phyloP scores from a whole-genome alignment of 2,329 filamentous ascomycete genomes.

The Colletotrichum musae region DNA sequence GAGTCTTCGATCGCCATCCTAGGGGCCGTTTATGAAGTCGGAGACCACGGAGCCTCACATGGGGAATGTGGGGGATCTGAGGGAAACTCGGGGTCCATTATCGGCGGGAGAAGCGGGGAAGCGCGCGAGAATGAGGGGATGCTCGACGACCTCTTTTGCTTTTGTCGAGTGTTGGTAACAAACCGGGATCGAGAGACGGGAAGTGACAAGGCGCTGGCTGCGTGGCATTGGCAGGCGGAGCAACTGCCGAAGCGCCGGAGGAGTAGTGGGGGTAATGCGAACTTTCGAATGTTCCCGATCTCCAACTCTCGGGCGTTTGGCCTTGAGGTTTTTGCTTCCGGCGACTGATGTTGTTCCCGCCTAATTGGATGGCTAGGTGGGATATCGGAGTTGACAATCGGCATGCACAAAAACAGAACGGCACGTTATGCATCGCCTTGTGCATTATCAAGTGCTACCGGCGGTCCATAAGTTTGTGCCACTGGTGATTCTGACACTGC shows the following conservation, averaged over 20 bases:
- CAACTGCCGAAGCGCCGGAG: constrained; percentile 30
- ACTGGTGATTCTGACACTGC: constrained; percentile 12
- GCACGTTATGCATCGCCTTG: neutral
- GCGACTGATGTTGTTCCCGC: neutral
- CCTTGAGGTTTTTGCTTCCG: neutral
- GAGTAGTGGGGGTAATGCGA: constrained; percentile 32
- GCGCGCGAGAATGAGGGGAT: constrained; percentile 31
- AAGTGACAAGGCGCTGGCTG: constrained; percentile 14
- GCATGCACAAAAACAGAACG: constrained; percentile 6
- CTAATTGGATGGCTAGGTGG: no score
- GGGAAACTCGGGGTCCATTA: constrained; percentile 32
- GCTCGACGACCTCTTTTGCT: constrained; percentile 22
- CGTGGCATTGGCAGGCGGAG: constrained; percentile 15
- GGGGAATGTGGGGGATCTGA: constrained; percentile 34
- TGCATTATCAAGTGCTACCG: neutral
- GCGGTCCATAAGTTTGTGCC: neutral
- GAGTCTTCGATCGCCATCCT: neutral
- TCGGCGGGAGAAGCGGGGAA: constrained; percentile 40
- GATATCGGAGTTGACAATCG: neutral
- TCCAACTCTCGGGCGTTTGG: constrained; percentile 23
- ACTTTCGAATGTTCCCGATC: constrained; percentile 24
- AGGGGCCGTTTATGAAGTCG: constrained; percentile 28
- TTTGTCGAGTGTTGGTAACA: constrained; percentile 14
- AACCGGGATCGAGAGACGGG: constrained; percentile 32
- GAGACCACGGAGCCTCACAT: constrained; percentile 31